Base-by-base conservation (phyloP, 2,329 filamentous ascomycete species). In the Trichoderma harzianum region DNA sequence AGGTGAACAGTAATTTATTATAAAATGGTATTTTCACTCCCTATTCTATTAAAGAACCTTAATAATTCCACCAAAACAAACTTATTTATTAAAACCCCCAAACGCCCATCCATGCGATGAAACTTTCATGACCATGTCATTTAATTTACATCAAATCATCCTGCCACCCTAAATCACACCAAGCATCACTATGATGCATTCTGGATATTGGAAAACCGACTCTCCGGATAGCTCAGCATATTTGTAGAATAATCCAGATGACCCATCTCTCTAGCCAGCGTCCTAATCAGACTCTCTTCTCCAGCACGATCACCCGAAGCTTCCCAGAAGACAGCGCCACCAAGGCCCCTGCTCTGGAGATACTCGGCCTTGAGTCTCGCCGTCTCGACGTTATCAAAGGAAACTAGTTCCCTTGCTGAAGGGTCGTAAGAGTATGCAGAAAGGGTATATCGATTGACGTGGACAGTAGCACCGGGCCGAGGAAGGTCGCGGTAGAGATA, bases 281-380 rank as follows among this genome's bases (percentile, higher is more conserved):
- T 85, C 21, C 82, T 79, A 24, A 93, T 88, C 74, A 96, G 81
- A 76, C 91, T 94, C 24, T 76, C 74, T 1, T 76, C 77, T 36
- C 84, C 86, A 0, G 73, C 75, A 74, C 80, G 83, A 77, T 97
- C 93, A 14, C 89, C 90, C 74, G 89, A 92, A 11, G 89, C 91
- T 80, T 97, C 93, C 93, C 93, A 97, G 87, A 92, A 97, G 85
- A 96, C 93, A 0, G 88, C 90, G 14, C 93, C 93, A 1, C 92
- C 93, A 1, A 97, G 86, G 0, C 87, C 83, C 68, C 85, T 84
- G 26, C 82, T 76, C 75, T 84, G 82, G 74, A 96, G 85, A 77
- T 91, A 96, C 10, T 83, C 78, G 0, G 87, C 87, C 83, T 96
- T 97, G 74, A 82, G 78, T 32, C 78, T 79, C 0, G 88, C 88